A percentile compares a stretch with the other conserved stretches of the same genome.
Evolutionary conservation across 2,329 filamentous ascomycete genomes (phyloP).

Genomic region (Trichoderma asperellum): DNA sequence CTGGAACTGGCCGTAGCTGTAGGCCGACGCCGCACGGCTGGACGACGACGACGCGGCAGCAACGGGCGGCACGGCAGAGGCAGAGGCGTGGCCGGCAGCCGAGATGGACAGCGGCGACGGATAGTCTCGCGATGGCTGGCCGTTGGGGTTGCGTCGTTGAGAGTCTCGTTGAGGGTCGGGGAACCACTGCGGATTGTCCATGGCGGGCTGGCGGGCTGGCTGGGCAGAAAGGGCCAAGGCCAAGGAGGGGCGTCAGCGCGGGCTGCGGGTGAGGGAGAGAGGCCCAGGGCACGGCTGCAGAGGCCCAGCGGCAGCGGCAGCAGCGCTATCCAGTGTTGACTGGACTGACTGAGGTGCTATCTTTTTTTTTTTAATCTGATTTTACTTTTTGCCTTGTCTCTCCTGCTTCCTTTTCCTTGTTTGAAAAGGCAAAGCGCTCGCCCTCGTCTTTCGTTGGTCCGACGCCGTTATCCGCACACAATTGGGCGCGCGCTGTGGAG

Average conservation of each 20-base stretch:
- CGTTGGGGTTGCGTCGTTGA: constrained; percentile 64
- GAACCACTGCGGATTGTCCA: constrained; percentile 66
- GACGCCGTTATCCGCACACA: constrained; percentile 30
- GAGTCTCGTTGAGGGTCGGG: constrained; percentile 53
- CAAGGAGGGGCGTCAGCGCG: constrained; percentile 29
- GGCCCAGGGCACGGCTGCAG: not conserved
- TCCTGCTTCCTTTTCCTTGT: not conserved
- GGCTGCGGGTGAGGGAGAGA: not conserved
- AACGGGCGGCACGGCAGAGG: constrained; percentile 33
- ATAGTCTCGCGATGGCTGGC: constrained; percentile 53
- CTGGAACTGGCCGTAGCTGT: constrained; percentile 23
- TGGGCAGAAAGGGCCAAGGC: not conserved
- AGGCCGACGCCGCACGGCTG: not conserved
- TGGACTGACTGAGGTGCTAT: not conserved
- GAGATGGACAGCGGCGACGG: constrained; percentile 34
- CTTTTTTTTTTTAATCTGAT: not conserved
- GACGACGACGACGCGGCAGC: constrained; percentile 8
- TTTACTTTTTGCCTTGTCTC: not conserved
- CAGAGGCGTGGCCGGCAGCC: constrained; percentile 8
- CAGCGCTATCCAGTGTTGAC: not conserved
- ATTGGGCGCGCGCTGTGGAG: constrained; percentile 25
- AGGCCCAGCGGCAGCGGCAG: not conserved
- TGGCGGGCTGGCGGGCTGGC: constrained; percentile 42
- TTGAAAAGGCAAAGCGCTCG: not conserved
- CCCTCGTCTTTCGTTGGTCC: constrained; percentile 7